Evolutionary conservation across 305 asterid species (phyloP), one percentile per base, ranked within the genome.

Genomic region (Fraxinus nigra): DNA sequence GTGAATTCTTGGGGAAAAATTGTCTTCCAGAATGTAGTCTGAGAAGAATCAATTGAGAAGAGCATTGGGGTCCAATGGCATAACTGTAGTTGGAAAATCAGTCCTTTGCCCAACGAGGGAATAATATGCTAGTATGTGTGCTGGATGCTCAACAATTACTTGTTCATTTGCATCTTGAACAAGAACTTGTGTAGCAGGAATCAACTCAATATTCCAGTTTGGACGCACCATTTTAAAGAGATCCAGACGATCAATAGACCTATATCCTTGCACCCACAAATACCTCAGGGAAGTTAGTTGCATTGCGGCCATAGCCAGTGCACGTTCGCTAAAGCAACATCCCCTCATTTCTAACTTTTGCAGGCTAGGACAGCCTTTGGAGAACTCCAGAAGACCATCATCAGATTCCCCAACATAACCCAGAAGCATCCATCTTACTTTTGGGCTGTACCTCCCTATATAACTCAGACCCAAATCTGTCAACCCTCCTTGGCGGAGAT

Each of bases 251-350:
- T 28, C 24, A 5, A 56, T 34, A 43, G 79, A n/a, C n/a, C 38
- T 43, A 76, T 76, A 43, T 56, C 79, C 79, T 26, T 76, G 79
- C 20, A 76, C 79, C 79, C 79, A 76, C 24, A 76, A 26, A 54
- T 76, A 76, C 79, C 79, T 43, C n/a, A 76, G 79, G 22, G 63
- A 76, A 18, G 24, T n/a, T 40, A 76, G 65, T 13, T 76, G 79
- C 38, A 76, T 38, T 22, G 37, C 65, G 3, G 79, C 79, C 26
- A 43, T 43, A 40, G 79, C 79, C 65, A 76, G 9, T 43, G 79
- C 67, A 38, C 18, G 65, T 43, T 76, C 79, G 51, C 65, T 76
- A 74, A 51, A 51, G 63, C 63, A 51, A 51, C 63, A 51, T n/a
- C 63, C 63, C 22, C 63, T 51, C 63, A 51, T 51, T 51, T 51